phyloP scores from a whole-genome alignment of 768 basidiomycete genomes.

The Strobilomyces dryophilus region DNA sequence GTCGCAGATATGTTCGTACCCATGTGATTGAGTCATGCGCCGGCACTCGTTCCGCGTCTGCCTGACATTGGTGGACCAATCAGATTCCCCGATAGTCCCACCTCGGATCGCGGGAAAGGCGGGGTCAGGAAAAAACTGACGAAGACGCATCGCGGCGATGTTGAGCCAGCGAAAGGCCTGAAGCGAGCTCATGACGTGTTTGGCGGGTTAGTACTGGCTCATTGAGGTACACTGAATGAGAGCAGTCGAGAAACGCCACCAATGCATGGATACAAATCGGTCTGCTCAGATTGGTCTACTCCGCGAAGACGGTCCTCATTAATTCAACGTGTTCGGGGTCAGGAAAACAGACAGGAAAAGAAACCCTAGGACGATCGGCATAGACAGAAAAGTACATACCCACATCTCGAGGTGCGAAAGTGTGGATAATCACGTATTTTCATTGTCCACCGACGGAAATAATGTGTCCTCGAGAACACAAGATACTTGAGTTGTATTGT shows the following conservation, averaged over 20 bases:
- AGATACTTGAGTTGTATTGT: slow-evolving; percentile 19
- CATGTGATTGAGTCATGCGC: neutral
- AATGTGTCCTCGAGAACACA: slow-evolving; percentile 13
- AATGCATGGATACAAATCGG: neutral
- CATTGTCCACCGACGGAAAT: slow-evolving; percentile 8
- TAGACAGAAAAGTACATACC: slow-evolving; percentile 5
- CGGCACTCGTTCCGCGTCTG: neutral
- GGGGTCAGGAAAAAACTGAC: neutral
- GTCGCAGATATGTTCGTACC: neutral
- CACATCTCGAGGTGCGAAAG: neutral
- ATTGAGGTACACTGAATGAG: neutral
- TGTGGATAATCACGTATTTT: neutral
- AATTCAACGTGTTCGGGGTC: slow-evolving; percentile 4
- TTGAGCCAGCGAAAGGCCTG: neutral
- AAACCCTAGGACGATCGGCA: neutral
- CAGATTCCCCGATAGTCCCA: neutral
- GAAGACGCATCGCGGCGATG: neutral
- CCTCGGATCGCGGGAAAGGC: neutral
- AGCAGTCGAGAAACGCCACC: slow-evolving; percentile 2
- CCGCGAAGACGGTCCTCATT: slow-evolving; percentile 17
- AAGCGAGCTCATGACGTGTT: too few relatives aligned
- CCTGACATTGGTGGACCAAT: neutral
- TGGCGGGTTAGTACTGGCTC: neutral
- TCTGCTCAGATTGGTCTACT: slow-evolving; percentile 16
- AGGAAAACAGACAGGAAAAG: slow-evolving; percentile 1